Base-by-base conservation (phyloP, 768 basidiomycete species). In the Gloeophyllum trabeum region DNA sequence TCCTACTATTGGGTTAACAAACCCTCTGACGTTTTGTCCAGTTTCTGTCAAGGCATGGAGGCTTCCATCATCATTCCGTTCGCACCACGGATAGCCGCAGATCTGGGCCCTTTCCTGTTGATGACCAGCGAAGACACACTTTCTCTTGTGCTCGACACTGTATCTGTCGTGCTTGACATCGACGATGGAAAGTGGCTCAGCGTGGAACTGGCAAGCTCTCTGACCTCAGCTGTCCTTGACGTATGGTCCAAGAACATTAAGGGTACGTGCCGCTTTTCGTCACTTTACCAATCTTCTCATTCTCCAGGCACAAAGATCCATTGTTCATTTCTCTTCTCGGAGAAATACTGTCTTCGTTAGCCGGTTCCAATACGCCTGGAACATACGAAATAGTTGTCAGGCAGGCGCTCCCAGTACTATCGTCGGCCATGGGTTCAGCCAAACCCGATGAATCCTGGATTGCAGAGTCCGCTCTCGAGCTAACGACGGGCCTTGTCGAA, bases 201-300 rank as follows among this genome's bases (percentile, higher is more conserved):
- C 7, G 51, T 59, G 0, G 79, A 83, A 3, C 66, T 87, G 39
- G 79, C 85, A 0, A 64, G 64, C 4, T 73, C 81, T 1, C 64
- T 97, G 18, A 76, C 81, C 6, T 55, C 70, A 7, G 77, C 80
- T 3, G 62, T 81, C 6, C 67, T 94, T 30, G 77, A 87, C 32
- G 81, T 87, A 18, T 97, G 91, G 91, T 69, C 73, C 35, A 82
- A 81, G 56, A 91, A 89, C 48, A 85, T 77, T 53, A 87, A 81
- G 67, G 93, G 92, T 87, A 37, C 28, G 56, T 6, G 7, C 36
- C 34, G 26, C 42, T 22, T 36, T 22, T 22, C 25, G 26, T n/a
- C 21, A 2, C 21, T 24, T 3, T 38, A 16, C 19, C 32, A 28
- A 39, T 14, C 25, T 16, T 47, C 34, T 47, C 22, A 19, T 39